Percentiles rank a stretch among this genome's conserved stretches.
These are phyloP conservation scores for Galeopsis tetrahit DNA, from an alignment of 257 asterid genomes.

Conservation along the genomic window DNA sequence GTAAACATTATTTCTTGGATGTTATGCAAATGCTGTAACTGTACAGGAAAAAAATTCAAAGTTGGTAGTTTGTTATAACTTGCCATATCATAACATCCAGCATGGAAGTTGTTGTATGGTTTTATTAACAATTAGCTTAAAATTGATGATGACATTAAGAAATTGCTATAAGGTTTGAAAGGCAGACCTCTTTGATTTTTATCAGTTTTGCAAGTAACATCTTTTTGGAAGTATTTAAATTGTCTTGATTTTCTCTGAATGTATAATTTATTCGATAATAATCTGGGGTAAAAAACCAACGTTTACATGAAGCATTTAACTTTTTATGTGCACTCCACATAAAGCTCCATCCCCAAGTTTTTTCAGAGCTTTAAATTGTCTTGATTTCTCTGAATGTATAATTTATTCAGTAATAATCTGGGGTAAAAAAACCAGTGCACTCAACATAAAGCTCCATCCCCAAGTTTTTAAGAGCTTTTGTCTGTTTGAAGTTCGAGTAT, in stretches of 20 bases:
- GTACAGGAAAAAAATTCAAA: background rate
- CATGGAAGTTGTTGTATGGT: background rate
- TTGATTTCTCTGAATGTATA: background rate
- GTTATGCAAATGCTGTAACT: conserved; percentile 6
- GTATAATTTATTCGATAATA: background rate
- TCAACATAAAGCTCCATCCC: conserved; percentile 6
- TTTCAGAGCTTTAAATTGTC: background rate
- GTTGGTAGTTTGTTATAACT: background rate
- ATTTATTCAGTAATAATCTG: background rate
- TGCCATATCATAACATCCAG: background rate
- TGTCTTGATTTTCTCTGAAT: conserved; percentile 1
- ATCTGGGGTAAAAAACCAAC: background rate
- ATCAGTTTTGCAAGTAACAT: conserved; percentile 14
- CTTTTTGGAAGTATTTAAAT: conserved; percentile 14
- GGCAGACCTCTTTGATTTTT: conserved; percentile 2
- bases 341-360: background rate
- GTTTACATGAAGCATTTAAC: background rate
- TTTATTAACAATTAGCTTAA: conserved; percentile 16
- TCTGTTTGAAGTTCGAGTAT: conserved; percentile 2
- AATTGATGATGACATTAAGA: conserved; percentile 20
- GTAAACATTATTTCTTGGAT: conserved; percentile 8
- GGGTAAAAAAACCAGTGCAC: conserved; percentile 14
- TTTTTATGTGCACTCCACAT: conserved; percentile 12
- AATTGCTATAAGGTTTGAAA: conserved; percentile 3
- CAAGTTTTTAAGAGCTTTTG: background rate